Conservation (phyloP, 371 early-diverging fungal species). For the Choanephora cucurbitarum region DNA sequence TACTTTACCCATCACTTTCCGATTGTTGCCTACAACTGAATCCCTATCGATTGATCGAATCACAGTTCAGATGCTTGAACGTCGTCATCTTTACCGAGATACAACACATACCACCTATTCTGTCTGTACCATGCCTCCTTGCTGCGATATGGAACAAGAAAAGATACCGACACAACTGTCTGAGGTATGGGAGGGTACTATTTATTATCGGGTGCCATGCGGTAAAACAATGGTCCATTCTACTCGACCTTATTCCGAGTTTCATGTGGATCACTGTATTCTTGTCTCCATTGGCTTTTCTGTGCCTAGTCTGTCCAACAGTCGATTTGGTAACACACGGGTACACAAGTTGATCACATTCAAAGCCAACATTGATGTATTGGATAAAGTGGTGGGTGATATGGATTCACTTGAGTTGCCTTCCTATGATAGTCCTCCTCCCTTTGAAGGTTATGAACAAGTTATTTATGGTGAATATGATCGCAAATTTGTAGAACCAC, state of each 20-base stretch:
- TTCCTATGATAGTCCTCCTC: constrained; percentile 21
- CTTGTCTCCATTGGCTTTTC: constrained; percentile 16
- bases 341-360: constrained; percentile 14
- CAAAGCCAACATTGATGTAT: constrained; percentile 16
- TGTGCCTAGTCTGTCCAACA: background rate
- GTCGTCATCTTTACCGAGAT: constrained; percentile 8
- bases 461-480: constrained; percentile 19
- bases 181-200: constrained; percentile 16
- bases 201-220: constrained; percentile 10
- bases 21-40: constrained; percentile 2
- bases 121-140: constrained; percentile 4
- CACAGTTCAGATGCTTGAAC: constrained; percentile 13
- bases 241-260: constrained; percentile 16
- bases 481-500: constrained; percentile 18
- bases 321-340: background rate
- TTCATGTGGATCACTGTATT: constrained; percentile 12
- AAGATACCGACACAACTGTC: background rate
- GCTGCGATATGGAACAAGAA: no score
- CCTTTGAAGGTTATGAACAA: constrained; percentile 13
- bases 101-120: constrained; percentile 9
- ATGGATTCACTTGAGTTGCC: constrained; percentile 13
- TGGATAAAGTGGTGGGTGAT: constrained; percentile 13
- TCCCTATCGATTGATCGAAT: constrained; percentile 9
- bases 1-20: constrained; percentile 16
- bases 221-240: constrained; percentile 13